These are phyloP conservation scores for Pelargonium myrrhifolium DNA, from an alignment of 441 rosid genomes.

Conservation along the genomic window DNA sequence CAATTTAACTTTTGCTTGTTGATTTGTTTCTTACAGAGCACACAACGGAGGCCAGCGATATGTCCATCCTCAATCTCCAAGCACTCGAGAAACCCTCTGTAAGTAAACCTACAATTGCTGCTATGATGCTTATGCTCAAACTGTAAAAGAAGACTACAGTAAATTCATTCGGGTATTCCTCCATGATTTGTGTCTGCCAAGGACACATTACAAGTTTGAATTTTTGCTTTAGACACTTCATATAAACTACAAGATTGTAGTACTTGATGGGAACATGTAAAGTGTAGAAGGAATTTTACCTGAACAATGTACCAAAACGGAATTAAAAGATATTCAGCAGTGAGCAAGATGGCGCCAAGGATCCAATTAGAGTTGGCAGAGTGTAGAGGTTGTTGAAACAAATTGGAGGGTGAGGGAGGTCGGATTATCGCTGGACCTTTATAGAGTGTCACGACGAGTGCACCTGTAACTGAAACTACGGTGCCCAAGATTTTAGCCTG, in stretches of 20 bases:
- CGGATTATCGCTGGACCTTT: slow-evolving; percentile 18
- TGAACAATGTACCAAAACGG: slow-evolving; percentile 70
- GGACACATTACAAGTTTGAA: too few relatives aligned
- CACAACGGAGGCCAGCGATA: slow-evolving; percentile 41
- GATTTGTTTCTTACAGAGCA: slow-evolving; percentile 41
- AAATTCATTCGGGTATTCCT: slow-evolving; percentile 56
- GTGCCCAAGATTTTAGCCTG: slow-evolving; percentile 28
- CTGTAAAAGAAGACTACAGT: slow-evolving; percentile 57
- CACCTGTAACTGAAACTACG: slow-evolving; percentile 33
- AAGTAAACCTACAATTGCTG: slow-evolving; percentile 37
- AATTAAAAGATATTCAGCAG: slow-evolving; percentile 46
- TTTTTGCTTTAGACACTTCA: too few relatives aligned
- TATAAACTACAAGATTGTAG: too few relatives aligned
- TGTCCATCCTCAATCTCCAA: slow-evolving; percentile 42
- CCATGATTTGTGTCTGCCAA: slow-evolving; percentile 4
- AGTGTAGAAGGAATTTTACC: slow-evolving; percentile 24
- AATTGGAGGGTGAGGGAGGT: slow-evolving; percentile 9
- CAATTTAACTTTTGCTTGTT: background rate
- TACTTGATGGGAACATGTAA: too few relatives aligned
- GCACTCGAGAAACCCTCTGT: slow-evolving; percentile 34
- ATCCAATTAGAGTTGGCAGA: slow-evolving; percentile 37
- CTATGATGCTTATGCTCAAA: slow-evolving; percentile 43
- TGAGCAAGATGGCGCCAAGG: slow-evolving; percentile 46
- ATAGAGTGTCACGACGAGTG: slow-evolving; percentile 33
- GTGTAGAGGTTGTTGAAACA: slow-evolving; percentile 5